Evolutionary conservation across 768 basidiomycete species (phyloP), one percentile per base, ranked within the genome.

Genomic region (Pulveroboletus sp.): DNA sequence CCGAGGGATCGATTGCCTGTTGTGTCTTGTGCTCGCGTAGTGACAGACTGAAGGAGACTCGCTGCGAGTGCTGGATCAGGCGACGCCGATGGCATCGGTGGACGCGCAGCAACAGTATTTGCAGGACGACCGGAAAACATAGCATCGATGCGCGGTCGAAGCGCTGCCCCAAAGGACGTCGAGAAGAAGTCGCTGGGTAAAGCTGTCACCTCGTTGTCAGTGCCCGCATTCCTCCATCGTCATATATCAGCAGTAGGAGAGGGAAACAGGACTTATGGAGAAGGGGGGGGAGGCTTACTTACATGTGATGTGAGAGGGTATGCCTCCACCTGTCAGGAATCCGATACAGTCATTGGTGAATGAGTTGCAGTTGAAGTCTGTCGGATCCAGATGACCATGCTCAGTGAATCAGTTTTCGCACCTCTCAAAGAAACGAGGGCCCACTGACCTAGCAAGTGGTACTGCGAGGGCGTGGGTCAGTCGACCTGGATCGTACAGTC

Each of bases 311-410:
- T 82, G 92, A 3, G 75, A 56, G 3, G 93, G 93, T 47, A 96
- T 89, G 14, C 81, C 81, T 4, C 76, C 76, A 27, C 93, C 92
- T 0, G 90, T 95, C 42, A 97, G 69, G 62, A 96, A 93, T 3
- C 87, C 92, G 31, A 92, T 71, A 50, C 83, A 83, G 56, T 95
- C 92, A 51, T 86, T 90, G 3, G 92, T 93, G 57, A 97, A 97
- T 2, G 89, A 87, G 66, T 97, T 97, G 68, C 93, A 96, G 60
- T 96, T 96, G 57, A 94, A 94, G 38, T 95, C 91, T 86, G 54
- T 46, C 18, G 28, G 28, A 28, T 17, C 37, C 10, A 41, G 10
- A 24, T 11, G 12, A 36, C 9, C n/a, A 24, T 38, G 27, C 15
- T 52, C 38, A 38, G 51, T 39, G 27, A 28, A 26, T 3, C 3